A percentile compares a stretch with the other conserved stretches of the same genome.
These are phyloP conservation scores for Tolypocladium paradoxum DNA, from an alignment of 2,329 filamentous ascomycete genomes.

Conservation along the genomic window DNA sequence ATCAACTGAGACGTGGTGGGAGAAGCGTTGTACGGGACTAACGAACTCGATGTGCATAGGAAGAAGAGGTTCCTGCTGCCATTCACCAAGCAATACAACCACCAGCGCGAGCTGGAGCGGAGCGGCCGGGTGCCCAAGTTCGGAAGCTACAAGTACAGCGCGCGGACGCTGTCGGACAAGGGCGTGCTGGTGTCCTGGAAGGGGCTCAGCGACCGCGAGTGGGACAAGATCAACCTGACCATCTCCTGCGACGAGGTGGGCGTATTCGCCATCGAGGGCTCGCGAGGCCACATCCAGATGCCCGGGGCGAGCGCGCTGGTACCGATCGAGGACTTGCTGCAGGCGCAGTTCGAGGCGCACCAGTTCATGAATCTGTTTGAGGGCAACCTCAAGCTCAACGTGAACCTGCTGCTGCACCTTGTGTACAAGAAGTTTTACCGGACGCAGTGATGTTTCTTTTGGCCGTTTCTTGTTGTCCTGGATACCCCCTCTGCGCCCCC, in stretches of 20 bases:
- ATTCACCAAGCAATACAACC: conserved; percentile 98
- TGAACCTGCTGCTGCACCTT: conserved; percentile 91
- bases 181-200: conserved; percentile 90
- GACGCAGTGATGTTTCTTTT: conserved; percentile 38
- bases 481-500: not conserved
- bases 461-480: not conserved
- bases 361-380: conserved; percentile 96
- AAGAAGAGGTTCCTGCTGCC: conserved; percentile 91
- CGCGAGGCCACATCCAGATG: conserved; percentile 86
- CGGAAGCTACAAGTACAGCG: conserved; percentile 94
- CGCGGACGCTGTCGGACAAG: conserved; percentile 79
- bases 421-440: conserved; percentile 98
- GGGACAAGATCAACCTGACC: conserved; percentile 87
- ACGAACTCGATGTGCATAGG: conserved; percentile 25
- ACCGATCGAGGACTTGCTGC: conserved; percentile 83
- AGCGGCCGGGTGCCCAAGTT: conserved; percentile 93
- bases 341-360: conserved; percentile 94
- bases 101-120: conserved; percentile 89
- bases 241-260: conserved; percentile 92
- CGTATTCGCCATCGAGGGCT: conserved; percentile 86
- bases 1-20: too few species aligned
- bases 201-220: conserved; percentile 71
- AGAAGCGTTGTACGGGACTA: not conserved
- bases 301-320: conserved; percentile 84
- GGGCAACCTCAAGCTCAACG: conserved; percentile 75